Base-by-base conservation (phyloP, 2,329 filamentous ascomycete genomes). In the Alternaria triticina region DNA sequence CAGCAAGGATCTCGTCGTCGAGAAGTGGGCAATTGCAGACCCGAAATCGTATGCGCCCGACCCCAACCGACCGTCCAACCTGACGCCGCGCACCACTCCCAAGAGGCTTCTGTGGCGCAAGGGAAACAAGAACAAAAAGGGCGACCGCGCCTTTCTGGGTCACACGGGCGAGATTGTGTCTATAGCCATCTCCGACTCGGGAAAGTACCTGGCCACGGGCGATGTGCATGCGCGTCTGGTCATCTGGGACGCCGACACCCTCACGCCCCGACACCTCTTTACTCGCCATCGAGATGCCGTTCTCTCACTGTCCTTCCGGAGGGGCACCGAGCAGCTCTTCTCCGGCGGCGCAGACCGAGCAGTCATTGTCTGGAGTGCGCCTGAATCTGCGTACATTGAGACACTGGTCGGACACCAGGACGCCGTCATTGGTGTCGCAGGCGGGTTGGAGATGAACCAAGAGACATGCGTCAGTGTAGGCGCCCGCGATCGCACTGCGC, bases 331-430 rank as follows among this genome's bases (percentile, higher is more conserved):
- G 75, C 94, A 97, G 80, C 83, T 99, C 20, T 99, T 96, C 82
- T 96, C 93, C 4, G 91, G 91, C 61, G 96, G 93, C 57, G 92
- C 91, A 74, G 96, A 99, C 81, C 89, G 96, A 45, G 97, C 95
- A 3, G 91, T 99, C 77, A 98, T 98, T 81, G 91, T 96, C 30
- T 99, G 95, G 93, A 95, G 91, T 70, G 84, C 97, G 46, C 91
- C 97, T 71, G 94, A 96, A 78, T 86, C 97, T 65, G 93, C 95
- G 49, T 99, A 98, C 75, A 88, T 97, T 28, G 96, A 99, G 80
- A 98, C 95, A 0, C 85, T 99, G 0, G 98, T 97, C 76, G 96
- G 96, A 47, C 96, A 99, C 81, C 95, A 97, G 77, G 95, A 98
- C 77, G 87, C 92, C 68, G 91, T 98, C 6, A 86, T 95, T 40